These are phyloP conservation scores for Apiotrichum domesticum DNA, from an alignment of 1,284 basidiomycete genomes.

Conservation along the genomic window DNA sequence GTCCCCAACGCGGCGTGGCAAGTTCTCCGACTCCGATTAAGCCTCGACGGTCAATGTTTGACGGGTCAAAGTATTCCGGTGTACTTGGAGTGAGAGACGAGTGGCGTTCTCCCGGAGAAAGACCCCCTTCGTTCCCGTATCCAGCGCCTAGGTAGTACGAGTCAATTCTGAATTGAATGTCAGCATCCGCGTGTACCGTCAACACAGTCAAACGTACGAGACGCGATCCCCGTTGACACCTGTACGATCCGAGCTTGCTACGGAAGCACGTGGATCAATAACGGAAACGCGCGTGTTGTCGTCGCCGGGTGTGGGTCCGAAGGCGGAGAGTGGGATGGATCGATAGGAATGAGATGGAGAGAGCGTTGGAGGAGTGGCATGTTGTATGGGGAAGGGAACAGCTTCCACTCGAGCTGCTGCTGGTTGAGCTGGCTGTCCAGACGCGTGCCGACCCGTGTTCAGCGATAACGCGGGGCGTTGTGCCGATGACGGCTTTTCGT, in stretches of 20 bases:
- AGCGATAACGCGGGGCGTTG: background rate
- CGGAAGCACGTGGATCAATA: slow-evolving; percentile 12
- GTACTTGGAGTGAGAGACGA: slow-evolving; percentile 26
- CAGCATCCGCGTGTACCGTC: background rate
- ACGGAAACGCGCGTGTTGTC: slow-evolving; percentile 2
- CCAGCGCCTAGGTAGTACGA: slow-evolving; percentile 24
- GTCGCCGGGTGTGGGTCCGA: slow-evolving; percentile 2
- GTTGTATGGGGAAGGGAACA: slow-evolving; percentile 10
- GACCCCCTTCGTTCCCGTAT: background rate
- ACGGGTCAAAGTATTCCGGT: slow-evolving; percentile 55
- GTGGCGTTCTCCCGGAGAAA: slow-evolving; percentile 7
- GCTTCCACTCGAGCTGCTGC: background rate
- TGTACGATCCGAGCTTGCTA: slow-evolving; percentile 6
- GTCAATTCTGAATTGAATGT: slow-evolving; percentile 21
- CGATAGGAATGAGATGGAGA: slow-evolving; percentile 9
- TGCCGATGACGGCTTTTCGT: too few relatives aligned
- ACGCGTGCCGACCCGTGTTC: background rate
- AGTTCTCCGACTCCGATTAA: slow-evolving; percentile 93
- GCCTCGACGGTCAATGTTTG: slow-evolving; percentile 74
- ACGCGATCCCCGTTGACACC: slow-evolving; percentile 15
- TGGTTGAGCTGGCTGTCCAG: background rate
- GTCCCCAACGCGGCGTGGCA: slow-evolving; percentile 89
- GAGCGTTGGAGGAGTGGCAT: background rate
- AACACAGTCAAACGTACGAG: slow-evolving; percentile 19
- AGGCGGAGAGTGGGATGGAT: slow-evolving; percentile 15